A percentile compares a stretch with the other conserved stretches of the same genome.
phyloP scores from a whole-genome alignment of 2,329 filamentous ascomycete species.

The Alternaria sp. region DNA sequence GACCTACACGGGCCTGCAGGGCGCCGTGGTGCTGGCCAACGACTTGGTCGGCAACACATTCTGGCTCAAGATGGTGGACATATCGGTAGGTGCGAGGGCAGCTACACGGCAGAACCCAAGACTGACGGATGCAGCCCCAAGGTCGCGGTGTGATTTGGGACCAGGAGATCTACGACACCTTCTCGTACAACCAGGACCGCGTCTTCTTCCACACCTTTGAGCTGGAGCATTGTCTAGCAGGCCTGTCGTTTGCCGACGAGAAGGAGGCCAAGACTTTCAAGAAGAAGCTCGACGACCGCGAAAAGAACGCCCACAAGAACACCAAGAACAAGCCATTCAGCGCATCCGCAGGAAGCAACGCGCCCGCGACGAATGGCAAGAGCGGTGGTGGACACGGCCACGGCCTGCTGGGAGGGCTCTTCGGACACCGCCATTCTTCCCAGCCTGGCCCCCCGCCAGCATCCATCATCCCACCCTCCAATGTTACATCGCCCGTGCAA shows the following conservation, averaged over 20 bases:
- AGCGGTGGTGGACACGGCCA: constrained; percentile 48
- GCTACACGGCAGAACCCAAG: not conserved
- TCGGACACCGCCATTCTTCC: constrained; percentile 60
- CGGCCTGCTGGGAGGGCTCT: constrained; percentile 62
- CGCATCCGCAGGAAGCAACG: constrained; percentile 44
- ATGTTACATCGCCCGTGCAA: constrained; percentile 51
- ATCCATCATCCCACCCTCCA: constrained; percentile 59
- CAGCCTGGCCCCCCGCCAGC: constrained; percentile 53
- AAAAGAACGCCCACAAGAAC: constrained; percentile 92
- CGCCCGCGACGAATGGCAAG: constrained; percentile 42
- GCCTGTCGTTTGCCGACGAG: constrained; percentile 91
- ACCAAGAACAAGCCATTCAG: constrained; percentile 80
- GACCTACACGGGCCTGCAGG: constrained; percentile 93
- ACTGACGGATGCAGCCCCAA: constrained; percentile 62
- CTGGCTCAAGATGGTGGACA: constrained; percentile 97
- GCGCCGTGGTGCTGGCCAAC: constrained; percentile 88
- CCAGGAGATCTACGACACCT: constrained; percentile 95
- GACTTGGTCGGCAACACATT: constrained; percentile 95
- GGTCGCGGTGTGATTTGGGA: constrained; percentile 47
- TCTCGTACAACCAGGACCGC: constrained; percentile 94
- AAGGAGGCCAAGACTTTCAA: constrained; percentile 97
- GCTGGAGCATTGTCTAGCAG: constrained; percentile 88
- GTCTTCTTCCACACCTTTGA: constrained; percentile 99
- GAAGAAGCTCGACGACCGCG: constrained; percentile 95
- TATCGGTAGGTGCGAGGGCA: constrained; percentile 72